Percentiles rank a stretch among this genome's conserved stretches.
Evolutionary conservation across 208 protist genomes (phyloP).

Genomic region (Hexamita inflata): DNA sequence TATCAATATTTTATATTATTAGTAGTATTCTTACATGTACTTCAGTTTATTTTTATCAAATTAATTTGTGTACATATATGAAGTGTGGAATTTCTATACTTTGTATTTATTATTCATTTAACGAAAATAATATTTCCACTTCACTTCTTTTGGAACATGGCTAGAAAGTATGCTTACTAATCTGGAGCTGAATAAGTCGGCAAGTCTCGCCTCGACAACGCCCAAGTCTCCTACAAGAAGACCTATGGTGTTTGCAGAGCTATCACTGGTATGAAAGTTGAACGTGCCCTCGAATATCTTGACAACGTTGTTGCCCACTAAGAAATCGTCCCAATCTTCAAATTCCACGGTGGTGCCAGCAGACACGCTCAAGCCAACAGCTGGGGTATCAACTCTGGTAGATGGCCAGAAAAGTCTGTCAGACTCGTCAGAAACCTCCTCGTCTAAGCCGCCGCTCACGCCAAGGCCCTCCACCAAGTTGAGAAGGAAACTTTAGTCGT

Average conservation of each 20-base stretch:
- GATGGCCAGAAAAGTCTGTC: constrained; percentile 23
- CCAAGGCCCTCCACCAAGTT: background rate
- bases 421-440: background rate
- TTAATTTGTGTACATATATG: too few species aligned
- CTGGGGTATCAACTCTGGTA: background rate
- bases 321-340: constrained; percentile 18
- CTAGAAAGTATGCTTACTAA: constrained; percentile 21
- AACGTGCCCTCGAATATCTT: background rate
- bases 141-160: too few species aligned
- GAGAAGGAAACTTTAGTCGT: background rate
- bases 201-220: background rate
- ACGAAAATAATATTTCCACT: too few species aligned
- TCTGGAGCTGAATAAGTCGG: background rate
- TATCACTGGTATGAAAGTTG: constrained; percentile 1
- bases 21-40: too few species aligned
- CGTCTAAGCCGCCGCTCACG: background rate
- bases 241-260: background rate
- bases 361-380: constrained; percentile 7
- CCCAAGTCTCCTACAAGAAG: constrained; percentile 17
- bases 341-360: background rate
- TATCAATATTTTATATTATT: too few species aligned
- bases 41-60: too few species aligned
- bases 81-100: too few species aligned
- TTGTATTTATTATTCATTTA: too few species aligned
- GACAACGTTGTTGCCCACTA: background rate